Conservation (phyloP, 257 asterid species). For the Scutellaria baicalensis region DNA sequence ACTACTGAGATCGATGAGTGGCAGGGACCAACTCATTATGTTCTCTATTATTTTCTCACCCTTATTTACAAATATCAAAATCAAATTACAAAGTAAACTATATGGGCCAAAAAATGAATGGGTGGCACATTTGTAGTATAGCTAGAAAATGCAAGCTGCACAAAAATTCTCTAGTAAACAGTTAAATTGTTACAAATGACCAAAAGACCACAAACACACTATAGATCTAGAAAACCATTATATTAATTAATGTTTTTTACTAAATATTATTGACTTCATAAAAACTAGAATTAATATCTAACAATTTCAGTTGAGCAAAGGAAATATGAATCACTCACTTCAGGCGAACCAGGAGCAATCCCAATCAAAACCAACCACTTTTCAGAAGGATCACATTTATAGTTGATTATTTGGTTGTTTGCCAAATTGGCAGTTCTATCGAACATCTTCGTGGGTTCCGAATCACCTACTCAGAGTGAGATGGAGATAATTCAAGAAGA, state of each 20-base stretch:
- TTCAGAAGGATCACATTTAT: constrained; percentile 94
- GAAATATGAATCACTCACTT: constrained; percentile 41
- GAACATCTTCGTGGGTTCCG: constrained; percentile 91
- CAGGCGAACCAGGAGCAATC: constrained; percentile 95
- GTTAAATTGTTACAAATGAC: background rate
- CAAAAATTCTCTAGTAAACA: background rate
- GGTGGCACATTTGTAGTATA: background rate
- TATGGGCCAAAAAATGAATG: background rate
- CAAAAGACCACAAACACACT: background rate
- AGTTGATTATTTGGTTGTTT: constrained; percentile 90
- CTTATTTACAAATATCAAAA: background rate
- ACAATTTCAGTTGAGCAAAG: constrained; percentile 1
- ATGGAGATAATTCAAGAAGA: constrained; percentile 4
- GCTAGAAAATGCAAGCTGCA: background rate
- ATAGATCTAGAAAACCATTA: background rate
- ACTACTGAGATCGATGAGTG: background rate
- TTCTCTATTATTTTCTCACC: background rate
- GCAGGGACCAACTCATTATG: background rate
- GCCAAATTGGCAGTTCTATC: constrained; percentile 92
- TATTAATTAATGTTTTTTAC: background rate
- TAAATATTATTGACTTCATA: background rate
- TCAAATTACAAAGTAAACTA: too few species aligned
- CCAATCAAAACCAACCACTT: constrained; percentile 99
- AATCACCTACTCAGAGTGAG: constrained; percentile 55
- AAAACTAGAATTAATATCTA: background rate